A percentile compares a stretch with the other conserved stretches of the same genome.
These are phyloP conservation scores for Hypoxylon lenormandii DNA, from an alignment of 495 filamentous ascomycete genomes.

Conservation along the genomic window DNA sequence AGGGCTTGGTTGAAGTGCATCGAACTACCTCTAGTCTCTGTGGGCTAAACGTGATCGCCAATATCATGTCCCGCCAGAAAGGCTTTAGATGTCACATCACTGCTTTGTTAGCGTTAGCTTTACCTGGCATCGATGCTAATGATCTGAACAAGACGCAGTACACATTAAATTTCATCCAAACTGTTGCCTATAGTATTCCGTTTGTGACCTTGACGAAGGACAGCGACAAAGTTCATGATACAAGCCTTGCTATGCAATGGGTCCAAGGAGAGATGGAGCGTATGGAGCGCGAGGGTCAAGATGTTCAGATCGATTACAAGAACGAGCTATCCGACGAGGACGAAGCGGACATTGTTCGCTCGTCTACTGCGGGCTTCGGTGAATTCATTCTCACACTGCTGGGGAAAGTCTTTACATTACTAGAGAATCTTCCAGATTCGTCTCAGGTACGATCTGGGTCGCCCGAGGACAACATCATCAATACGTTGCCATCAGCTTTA, in stretches of 20 bases:
- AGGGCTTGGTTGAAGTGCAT: slow-evolving; percentile 96
- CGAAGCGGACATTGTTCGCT: slow-evolving; percentile 91
- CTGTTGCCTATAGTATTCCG: slow-evolving; percentile 92
- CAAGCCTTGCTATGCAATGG: slow-evolving; percentile 89
- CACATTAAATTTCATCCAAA: slow-evolving; percentile 92
- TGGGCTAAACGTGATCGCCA: slow-evolving; percentile 86
- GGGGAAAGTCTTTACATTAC: slow-evolving; percentile 90
- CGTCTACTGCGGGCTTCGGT: slow-evolving; percentile 90
- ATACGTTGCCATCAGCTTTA: slow-evolving; percentile 91
- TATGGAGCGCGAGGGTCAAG: slow-evolving; percentile 87
- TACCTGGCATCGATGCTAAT: slow-evolving; percentile 97
- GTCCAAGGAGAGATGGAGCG: slow-evolving; percentile 90
- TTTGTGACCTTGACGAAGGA: slow-evolving; percentile 83
- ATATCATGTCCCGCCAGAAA: slow-evolving; percentile 87
- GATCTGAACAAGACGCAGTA: slow-evolving; percentile 96
- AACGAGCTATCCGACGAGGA: slow-evolving; percentile 83
- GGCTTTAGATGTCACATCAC: slow-evolving; percentile 96
- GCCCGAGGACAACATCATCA: slow-evolving; percentile 96
- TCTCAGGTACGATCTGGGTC: slow-evolving; percentile 86
- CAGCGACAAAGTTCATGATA: slow-evolving; percentile 75
- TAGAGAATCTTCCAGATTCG: slow-evolving; percentile 94
- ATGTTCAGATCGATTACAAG: slow-evolving; percentile 85
- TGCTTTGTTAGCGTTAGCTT: slow-evolving; percentile 85
- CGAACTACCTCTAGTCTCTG: slow-evolving; percentile 93
- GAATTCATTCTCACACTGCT: slow-evolving; percentile 91